Evolutionary conservation across 2,329 filamentous ascomycete species (phyloP).

Genomic region (Triangularia setosa): DNA sequence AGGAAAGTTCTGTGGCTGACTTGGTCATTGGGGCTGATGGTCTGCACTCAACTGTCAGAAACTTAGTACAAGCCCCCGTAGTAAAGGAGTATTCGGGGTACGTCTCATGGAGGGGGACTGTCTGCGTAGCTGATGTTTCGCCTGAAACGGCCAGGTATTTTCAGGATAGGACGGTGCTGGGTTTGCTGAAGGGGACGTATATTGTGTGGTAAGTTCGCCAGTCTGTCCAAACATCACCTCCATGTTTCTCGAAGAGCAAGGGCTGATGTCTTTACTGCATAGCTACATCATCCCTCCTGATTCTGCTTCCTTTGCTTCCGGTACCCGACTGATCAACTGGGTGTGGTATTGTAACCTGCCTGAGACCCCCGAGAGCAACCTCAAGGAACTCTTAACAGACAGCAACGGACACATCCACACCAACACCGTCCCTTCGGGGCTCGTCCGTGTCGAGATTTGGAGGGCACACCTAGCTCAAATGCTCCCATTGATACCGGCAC

Average conservation of each 20-base stretch:
- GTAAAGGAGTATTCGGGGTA: conserved; percentile 29
- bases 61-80: conserved; percentile 21
- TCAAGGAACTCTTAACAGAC: conserved; percentile 43
- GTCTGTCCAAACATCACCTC: neutral
- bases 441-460: conserved; percentile 37
- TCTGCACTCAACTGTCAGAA: conserved; percentile 29
- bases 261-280: neutral
- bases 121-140: conserved; percentile 24
- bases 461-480: conserved; percentile 25
- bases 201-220: conserved; percentile 23
- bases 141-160: conserved; percentile 23
- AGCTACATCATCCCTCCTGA: conserved; percentile 43
- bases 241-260: neutral
- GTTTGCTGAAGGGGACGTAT: conserved; percentile 22
- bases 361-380: conserved; percentile 31
- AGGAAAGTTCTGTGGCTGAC: conserved; percentile 34
- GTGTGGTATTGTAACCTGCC: conserved; percentile 44
- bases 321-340: conserved; percentile 42
- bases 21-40: conserved; percentile 33
- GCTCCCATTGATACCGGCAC: conserved; percentile 31
- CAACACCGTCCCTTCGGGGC: conserved; percentile 41
- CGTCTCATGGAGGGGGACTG: conserved; percentile 28
- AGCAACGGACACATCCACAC: conserved; percentile 35
- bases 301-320: conserved; percentile 35
- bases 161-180: conserved; percentile 9